Percentiles rank a stretch among this genome's conserved stretches.
These are phyloP conservation scores for Cyberlindnera lachancei DNA, from an alignment of 805 yeast genomes.

Conservation along the genomic window DNA sequence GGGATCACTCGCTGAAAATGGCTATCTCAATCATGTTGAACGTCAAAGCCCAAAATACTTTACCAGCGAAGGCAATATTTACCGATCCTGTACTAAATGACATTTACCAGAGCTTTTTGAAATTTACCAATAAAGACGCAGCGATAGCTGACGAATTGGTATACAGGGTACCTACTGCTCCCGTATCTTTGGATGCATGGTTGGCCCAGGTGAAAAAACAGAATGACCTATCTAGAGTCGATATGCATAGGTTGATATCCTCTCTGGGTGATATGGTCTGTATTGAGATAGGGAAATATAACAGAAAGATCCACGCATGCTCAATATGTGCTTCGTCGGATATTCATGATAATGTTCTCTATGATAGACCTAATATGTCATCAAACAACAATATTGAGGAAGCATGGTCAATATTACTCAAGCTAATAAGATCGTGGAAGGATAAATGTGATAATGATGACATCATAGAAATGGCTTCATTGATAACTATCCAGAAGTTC, in stretches of 20 bases:
- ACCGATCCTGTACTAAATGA: no score
- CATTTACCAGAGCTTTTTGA: no score
- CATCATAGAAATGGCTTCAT: slow-evolving; percentile 33
- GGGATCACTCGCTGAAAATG: slow-evolving; percentile 8
- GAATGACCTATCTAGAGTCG: not conserved
- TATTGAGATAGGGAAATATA: slow-evolving; percentile 24
- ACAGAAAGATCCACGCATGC: slow-evolving; percentile 8
- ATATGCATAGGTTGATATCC: slow-evolving; percentile 22
- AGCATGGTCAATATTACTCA: slow-evolving; percentile 1
- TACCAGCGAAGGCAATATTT: no score
- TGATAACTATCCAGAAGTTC: slow-evolving; percentile 39
- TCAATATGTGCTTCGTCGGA: slow-evolving; percentile 6
- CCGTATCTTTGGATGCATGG: no score
- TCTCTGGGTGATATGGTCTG: slow-evolving; percentile 36
- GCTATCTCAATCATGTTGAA: no score
- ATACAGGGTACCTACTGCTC: no score
- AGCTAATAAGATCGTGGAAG: not conserved
- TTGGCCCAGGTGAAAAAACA: slow-evolving; percentile 1
- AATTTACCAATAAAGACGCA: no score
- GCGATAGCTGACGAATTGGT: no score
- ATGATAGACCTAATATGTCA: slow-evolving; percentile 23
- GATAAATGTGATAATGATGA: slow-evolving; percentile 15
- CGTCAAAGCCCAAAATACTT: no score
- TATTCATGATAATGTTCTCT: slow-evolving; percentile 14
- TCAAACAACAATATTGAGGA: not conserved